These are phyloP conservation scores for Osmanthus fragrans DNA, from an alignment of 257 asterid species.

Conservation along the genomic window DNA sequence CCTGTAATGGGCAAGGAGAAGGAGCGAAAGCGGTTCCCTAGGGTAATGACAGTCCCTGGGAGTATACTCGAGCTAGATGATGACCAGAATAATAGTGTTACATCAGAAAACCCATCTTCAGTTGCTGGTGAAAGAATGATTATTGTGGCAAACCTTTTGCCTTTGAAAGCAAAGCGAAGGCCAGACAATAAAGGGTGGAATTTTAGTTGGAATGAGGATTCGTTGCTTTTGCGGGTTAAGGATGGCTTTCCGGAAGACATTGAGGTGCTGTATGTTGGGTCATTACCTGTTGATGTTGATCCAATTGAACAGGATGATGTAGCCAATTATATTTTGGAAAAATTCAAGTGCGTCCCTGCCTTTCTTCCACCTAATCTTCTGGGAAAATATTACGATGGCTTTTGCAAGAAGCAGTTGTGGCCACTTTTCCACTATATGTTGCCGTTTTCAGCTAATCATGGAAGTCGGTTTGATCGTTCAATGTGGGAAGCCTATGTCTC, in stretches of 20 bases:
- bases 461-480: constrained; percentile 74
- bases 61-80: constrained; percentile 75
- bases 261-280: constrained; percentile 80
- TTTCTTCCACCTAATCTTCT: constrained; percentile 64
- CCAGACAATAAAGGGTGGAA: constrained; percentile 86
- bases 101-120: constrained; percentile 78
- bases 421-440: constrained; percentile 83
- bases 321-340: constrained; percentile 60
- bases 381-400: constrained; percentile 70
- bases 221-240: constrained; percentile 65
- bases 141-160: constrained; percentile 72
- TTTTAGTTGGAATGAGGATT: constrained; percentile 83
- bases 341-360: constrained; percentile 68
- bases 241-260: constrained; percentile 84
- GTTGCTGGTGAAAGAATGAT: constrained; percentile 76
- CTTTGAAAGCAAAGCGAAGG: constrained; percentile 71
- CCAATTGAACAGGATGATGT: constrained; percentile 83
- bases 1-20: constrained; percentile 72
- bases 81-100: constrained; percentile 66
- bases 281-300: constrained; percentile 70
- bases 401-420: constrained; percentile 86
- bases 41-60: constrained; percentile 91
- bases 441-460: constrained; percentile 71
- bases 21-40: constrained; percentile 63
- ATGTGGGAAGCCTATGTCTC: constrained; percentile 82